Evolutionary conservation across 352 stramenopile species (phyloP), one percentile per base, ranked within the genome.

Genomic region (Globisporangium uncinulatum): DNA sequence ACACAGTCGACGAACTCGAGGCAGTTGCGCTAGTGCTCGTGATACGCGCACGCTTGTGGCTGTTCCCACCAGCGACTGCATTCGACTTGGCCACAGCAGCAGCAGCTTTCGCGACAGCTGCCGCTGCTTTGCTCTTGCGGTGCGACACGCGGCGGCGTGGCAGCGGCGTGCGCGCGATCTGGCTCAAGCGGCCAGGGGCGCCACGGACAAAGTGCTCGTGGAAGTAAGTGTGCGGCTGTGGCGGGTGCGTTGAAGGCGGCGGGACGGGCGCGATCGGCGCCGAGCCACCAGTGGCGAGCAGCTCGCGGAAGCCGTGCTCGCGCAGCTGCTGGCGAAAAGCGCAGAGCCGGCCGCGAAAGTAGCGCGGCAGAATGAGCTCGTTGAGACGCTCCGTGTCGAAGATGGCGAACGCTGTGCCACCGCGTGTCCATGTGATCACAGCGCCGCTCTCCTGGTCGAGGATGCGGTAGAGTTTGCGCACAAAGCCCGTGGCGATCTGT

Each of bases 381-480:
- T 86, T 70, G 15, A 91, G 70, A 11, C 59, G 54, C 19, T 73
- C 74, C 39, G 55, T 55, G 67, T 91, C 77, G 36, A 57, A 62
- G 56, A 91, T 71, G 13, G 65, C 62, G 59, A 91, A 91, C 42
- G 65, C 76, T 34, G 62, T 62, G 61, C 80, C 80, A n/a, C 61
- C 44, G 8, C 54, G 47, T 63, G 82, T 73, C 80, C 80, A 91
- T 29, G 61, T 54, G 61, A 91, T 87, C 64, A 86, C 72, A 8
- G 64, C 59, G 5, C 52, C 60, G 54, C 65, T 72, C 54, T 87
- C 68, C 47, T 77, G 67, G 66, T 91, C 79, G 45, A 91, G 69
- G 21, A 91, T 85, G 51, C 72, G 73, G 57, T 91, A 91, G 21
- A 91, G 62, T 57, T 91, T 88, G 63, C 80, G 77, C 63, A 91